Percentiles rank a stretch among this genome's conserved stretches.
Evolutionary conservation across 1,284 basidiomycete genomes (phyloP).

Genomic region (Trichosporon sp.): DNA sequence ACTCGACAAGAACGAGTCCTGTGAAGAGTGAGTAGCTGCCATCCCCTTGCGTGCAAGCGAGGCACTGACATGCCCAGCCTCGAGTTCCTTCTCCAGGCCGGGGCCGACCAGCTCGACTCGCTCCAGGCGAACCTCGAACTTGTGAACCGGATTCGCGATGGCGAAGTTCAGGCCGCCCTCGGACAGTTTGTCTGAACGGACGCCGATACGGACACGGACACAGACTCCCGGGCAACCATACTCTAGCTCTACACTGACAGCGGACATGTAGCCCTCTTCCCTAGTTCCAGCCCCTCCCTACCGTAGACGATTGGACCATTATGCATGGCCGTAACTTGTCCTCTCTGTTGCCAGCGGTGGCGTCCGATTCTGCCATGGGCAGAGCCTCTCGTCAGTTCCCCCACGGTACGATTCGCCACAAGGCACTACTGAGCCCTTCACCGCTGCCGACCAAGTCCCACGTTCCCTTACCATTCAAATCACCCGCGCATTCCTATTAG

Average conservation of each 20-base stretch:
- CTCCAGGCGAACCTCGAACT: background rate
- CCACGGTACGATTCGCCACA: too few relatives aligned
- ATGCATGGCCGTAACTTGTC: background rate
- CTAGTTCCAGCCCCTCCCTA: background rate
- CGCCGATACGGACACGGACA: too few relatives aligned
- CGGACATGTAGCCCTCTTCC: background rate
- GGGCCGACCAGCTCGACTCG: background rate
- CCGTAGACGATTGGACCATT: background rate
- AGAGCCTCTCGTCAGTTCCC: too few relatives aligned
- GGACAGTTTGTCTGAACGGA: background rate
- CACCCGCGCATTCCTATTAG: too few relatives aligned
- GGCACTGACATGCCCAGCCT: background rate
- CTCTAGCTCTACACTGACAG: background rate
- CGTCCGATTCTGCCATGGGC: too few relatives aligned
- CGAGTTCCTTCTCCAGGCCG: background rate
- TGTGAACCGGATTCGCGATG: background rate
- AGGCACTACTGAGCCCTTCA: too few relatives aligned
- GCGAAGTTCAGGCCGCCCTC: background rate
- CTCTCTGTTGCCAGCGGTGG: background rate
- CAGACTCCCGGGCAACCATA: background rate
- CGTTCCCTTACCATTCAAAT: too few relatives aligned
- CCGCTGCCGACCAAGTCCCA: too few relatives aligned
- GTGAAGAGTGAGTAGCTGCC: background rate
- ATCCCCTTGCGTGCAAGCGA: background rate
- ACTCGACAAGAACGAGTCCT: background rate